Evolutionary conservation across 1,139 yeast genomes (phyloP), one percentile per base, ranked within the genome.

Genomic region (Pichia norvegensis): DNA sequence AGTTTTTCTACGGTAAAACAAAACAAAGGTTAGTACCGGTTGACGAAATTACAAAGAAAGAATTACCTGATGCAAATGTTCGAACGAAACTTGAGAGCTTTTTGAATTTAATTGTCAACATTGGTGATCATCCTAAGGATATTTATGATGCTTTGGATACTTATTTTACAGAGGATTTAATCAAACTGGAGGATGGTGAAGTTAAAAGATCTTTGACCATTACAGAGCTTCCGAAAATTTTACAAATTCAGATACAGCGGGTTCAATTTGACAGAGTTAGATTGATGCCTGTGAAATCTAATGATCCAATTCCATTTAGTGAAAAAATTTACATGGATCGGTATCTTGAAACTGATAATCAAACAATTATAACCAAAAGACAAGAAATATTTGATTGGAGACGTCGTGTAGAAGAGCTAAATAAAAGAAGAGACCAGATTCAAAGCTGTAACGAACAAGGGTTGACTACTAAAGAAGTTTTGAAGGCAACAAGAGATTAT

Each of bases 211-310:
- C 84, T 1, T 74, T 87, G 39, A 79, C 94, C 0, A 76, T 90
- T 8, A 71, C 77, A 14, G 72, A 78, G 50, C 67, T 87, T 16
- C 98, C 98, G 0, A 81, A 81, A 10, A 78, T 92, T 43, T 66
- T 92, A 43, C 98, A 92, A 61, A 78, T 92, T 43, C 98, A 92
- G 61, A 86, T 92, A 4, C 97, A 90, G 64, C 73, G 98, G 58
- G 97, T 90, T 1, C 84, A 87, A 62, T 92, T 84, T 64, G 96
- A 92, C 61, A 73, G 90, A 41, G 83, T 73, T 47, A 66, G 75
- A 33, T 73, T 81, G 45, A 74, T 81, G 64, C 87, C 95, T 0
- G 86, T 86, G 58, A 92, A 92, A 60, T 82, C 90, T 1, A 73
- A 78, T 40, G 88, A 85, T 47, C 94, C 90, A 7, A 72, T 92